These are phyloP conservation scores for Trichaptum fuscoviolaceum DNA, from an alignment of 768 basidiomycete genomes.

Conservation along the genomic window DNA sequence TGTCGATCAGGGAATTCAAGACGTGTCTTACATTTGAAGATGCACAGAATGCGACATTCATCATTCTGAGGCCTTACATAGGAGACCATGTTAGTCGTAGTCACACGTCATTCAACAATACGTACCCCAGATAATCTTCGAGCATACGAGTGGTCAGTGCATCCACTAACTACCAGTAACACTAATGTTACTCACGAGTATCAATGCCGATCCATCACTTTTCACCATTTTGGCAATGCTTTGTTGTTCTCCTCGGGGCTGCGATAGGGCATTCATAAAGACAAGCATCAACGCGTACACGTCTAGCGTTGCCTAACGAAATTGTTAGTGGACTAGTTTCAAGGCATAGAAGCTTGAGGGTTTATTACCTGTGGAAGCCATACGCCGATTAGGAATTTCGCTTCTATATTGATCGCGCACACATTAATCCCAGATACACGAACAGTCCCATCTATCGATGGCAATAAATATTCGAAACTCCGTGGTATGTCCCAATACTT, in stretches of 20 bases:
- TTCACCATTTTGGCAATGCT: not conserved
- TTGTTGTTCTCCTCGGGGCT: not conserved
- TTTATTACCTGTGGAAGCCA: not conserved
- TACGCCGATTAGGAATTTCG: not conserved
- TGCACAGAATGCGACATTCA: not conserved
- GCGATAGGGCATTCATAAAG: not conserved
- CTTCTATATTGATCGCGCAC: not conserved
- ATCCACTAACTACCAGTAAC: not conserved
- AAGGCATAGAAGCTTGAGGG: not conserved
- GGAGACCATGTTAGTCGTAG: not conserved
- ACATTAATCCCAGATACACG: not conserved
- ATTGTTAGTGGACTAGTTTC: not conserved
- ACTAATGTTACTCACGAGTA: not conserved
- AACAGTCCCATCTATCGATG: not conserved
- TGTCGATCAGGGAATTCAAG: not conserved
- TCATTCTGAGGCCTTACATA: not conserved
- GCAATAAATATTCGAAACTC: not conserved
- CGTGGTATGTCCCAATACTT: not conserved
- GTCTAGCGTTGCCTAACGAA: not conserved
- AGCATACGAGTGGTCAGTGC: not conserved
- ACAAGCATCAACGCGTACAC: not conserved
- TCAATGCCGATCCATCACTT: not conserved
- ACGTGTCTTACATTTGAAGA: not conserved
- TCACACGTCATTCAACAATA: not conserved
- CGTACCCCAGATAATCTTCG: not conserved